Evolutionary conservation across 2,329 filamentous ascomycete genomes (phyloP).

Genomic region (Calonectria fujianensis): DNA sequence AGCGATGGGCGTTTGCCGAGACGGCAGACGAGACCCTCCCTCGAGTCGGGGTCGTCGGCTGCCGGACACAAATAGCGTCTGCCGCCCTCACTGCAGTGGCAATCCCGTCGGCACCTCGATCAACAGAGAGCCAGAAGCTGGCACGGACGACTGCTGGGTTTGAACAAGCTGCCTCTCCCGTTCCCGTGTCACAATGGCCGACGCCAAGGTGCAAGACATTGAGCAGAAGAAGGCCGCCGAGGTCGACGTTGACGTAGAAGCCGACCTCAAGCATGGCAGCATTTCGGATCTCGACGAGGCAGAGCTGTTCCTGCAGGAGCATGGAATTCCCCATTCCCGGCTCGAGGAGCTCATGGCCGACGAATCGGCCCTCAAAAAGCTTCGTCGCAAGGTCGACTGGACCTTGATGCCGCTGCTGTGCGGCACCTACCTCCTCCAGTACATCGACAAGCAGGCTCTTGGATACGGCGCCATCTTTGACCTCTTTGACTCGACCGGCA

Average conservation of each 20-base stretch:
- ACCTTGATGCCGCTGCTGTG: slow-evolving; percentile 71
- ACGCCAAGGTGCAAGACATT: slow-evolving; percentile 45
- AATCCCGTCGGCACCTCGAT: neutral
- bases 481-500: slow-evolving; percentile 68
- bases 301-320: slow-evolving; percentile 53
- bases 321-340: slow-evolving; percentile 50
- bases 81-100: slow-evolving; percentile 31
- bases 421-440: slow-evolving; percentile 71
- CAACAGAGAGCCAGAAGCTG: slow-evolving; percentile 2
- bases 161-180: neutral
- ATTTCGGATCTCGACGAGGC: slow-evolving; percentile 54
- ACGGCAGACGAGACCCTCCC: slow-evolving; percentile 1
- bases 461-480: slow-evolving; percentile 75
- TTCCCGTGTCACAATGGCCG: slow-evolving; percentile 41
- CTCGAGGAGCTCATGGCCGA: slow-evolving; percentile 53
- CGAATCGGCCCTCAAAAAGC: slow-evolving; percentile 52
- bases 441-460: slow-evolving; percentile 74
- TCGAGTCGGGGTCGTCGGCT: neutral
- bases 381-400: slow-evolving; percentile 68
- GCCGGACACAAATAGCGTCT: slow-evolving; percentile 7
- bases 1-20: neutral
- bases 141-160: neutral
- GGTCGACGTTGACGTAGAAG: slow-evolving; percentile 47
- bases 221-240: slow-evolving; percentile 51
- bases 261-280: slow-evolving; percentile 51